A percentile compares a stretch with the other conserved stretches of the same genome.
phyloP scores from a whole-genome alignment of 129 eudicot genomes.

The Mikania micrantha region DNA sequence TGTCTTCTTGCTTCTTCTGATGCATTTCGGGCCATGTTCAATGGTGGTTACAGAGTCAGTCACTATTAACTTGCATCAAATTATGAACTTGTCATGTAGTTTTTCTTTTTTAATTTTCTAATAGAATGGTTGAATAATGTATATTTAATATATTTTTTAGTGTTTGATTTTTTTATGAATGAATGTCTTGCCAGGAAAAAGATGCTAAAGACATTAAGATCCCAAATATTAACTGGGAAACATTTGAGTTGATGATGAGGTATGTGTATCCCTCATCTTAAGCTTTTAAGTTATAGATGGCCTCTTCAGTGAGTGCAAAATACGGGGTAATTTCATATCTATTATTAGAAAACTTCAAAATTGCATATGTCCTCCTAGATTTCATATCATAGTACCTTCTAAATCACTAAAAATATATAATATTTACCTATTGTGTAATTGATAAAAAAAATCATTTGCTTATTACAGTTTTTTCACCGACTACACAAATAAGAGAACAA shows the following conservation, averaged over 20 bases:
- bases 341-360: background rate
- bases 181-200: conserved; percentile 53
- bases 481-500: background rate
- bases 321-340: background rate
- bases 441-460: background rate
- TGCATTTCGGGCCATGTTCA: conserved; percentile 92
- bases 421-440: background rate
- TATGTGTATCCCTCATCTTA: conserved; percentile 11
- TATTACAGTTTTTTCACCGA: background rate
- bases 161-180: conserved; percentile 3
- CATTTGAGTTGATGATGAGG: conserved; percentile 98
- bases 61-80: background rate
- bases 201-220: conserved; percentile 81
- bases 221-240: conserved; percentile 83
- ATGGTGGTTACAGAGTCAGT: conserved; percentile 89
- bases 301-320: background rate
- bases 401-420: background rate
- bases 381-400: background rate
- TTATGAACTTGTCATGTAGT: background rate
- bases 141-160: background rate
- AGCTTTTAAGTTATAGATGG: background rate
- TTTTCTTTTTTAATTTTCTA: background rate
- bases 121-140: background rate
- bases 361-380: background rate
- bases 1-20: conserved; percentile 95